Base-by-base conservation (phyloP, 805 yeast species). In the Cyberlindnera mycetangii region DNA sequence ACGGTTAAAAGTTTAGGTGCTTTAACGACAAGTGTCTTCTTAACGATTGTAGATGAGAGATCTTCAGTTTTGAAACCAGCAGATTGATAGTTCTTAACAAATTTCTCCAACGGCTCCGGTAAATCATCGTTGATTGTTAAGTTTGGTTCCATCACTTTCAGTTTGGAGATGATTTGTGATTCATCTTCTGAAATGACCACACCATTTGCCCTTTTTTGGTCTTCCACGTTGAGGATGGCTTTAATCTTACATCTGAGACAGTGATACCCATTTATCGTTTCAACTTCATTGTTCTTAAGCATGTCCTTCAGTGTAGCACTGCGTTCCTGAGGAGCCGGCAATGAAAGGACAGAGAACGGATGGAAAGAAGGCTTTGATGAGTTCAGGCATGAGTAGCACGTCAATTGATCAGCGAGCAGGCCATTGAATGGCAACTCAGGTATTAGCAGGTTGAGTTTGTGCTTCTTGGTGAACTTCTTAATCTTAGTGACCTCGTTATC, bases 381-480 rank as follows among this genome's bases (percentile, higher is more conserved):
- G 36, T 73, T 71, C 1, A 77, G 69, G 59, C 98, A 92, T 11
- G 69, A 68, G 43, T 81, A 66, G 58, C 98, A 92, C 24, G 75
- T 72, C 62, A 92, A 72, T 44, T 79, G 83, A 44, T 85, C 83
- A 12, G 79, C 75, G 0, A 79, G 65, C 30, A 77, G 68, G 0
- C 96, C 95, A 35, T 72, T 69, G 55, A 89, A 85, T 0, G 97
- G 96, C 48, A 88, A 78, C 10, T 71, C 77, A 0, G 92, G 89
- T 2, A 80, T 56, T 5, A 43, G 40, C 3, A 54, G 30, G 15
- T 55, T 54, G 25, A 54, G 36, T 1, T 44, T 41, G 9, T 50
- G 48, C 11, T 40, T 42, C 27, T 54, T 55, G 10, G 52, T 52
- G 40, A 67, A 68, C 38, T 65, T 68, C 27, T 60, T 63, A 37